Evolutionary conservation across 495 filamentous ascomycete genomes (phyloP).

Genomic region (Tuber calosporum): DNA sequence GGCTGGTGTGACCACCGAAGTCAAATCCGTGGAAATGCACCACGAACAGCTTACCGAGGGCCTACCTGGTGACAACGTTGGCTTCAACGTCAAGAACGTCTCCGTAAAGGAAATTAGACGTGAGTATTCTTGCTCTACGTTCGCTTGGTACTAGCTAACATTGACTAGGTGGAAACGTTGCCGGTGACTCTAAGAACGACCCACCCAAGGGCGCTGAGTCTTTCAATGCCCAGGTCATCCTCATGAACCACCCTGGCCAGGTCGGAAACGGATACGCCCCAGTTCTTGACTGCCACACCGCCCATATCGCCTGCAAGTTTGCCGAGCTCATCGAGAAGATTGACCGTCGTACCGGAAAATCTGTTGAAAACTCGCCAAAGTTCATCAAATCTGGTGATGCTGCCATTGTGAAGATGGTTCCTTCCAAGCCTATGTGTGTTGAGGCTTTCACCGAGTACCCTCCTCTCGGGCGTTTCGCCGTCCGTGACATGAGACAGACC

Average conservation of each 20-base stretch:
- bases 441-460: constrained; percentile 99
- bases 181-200: constrained; percentile 99
- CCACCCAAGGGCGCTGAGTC: constrained; percentile 78
- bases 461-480: constrained; percentile 96
- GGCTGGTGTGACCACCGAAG: constrained; percentile 98
- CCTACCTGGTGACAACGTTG: constrained; percentile 98
- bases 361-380: constrained; percentile 82
- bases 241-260: constrained; percentile 99
- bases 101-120: constrained; percentile 99
- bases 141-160: constrained; percentile 6
- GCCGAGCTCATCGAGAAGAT: constrained; percentile 98
- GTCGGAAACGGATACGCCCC: constrained; percentile 98
- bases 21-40: constrained; percentile 99
- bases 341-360: constrained; percentile 99
- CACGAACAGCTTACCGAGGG: constrained; percentile 98
- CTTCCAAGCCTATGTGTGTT: constrained; percentile 99
- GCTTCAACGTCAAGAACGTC: constrained; percentile 99
- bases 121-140: constrained; percentile 6
- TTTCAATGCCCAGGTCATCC: constrained; percentile 99
- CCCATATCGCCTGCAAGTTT: constrained; percentile 99
- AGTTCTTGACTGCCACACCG: constrained; percentile 98
- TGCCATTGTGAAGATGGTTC: constrained; percentile 99
- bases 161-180: constrained; percentile 75
- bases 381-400: constrained; percentile 99
- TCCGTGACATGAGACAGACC: constrained; percentile 88